Evolutionary conservation across 2,329 filamentous ascomycete species (phyloP).

Genomic region (Cucurbitaria berberidis): DNA sequence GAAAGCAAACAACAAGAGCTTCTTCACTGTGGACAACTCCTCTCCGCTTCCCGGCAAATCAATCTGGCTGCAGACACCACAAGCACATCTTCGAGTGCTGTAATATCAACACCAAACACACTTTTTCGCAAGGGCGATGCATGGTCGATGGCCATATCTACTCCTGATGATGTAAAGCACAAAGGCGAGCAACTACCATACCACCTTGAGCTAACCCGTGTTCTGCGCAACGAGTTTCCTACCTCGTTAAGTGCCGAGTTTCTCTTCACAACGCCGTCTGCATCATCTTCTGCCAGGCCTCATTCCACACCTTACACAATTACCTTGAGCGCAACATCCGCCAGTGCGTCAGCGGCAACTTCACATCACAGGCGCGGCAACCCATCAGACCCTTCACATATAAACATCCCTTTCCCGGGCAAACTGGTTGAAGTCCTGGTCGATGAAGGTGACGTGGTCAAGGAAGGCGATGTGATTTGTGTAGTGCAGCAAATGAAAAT

Average conservation of each 20-base stretch:
- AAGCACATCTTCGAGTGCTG: constrained; percentile 4
- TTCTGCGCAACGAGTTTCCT: constrained; percentile 68
- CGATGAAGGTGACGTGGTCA: constrained; percentile 59
- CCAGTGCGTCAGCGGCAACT: constrained; percentile 48
- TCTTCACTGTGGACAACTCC: constrained; percentile 35
- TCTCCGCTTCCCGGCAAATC: constrained; percentile 2
- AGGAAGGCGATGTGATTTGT: constrained; percentile 61
- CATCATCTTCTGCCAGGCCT: constrained; percentile 49
- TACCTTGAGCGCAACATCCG: constrained; percentile 53
- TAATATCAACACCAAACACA: constrained; percentile 41
- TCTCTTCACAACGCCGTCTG: constrained; percentile 57
- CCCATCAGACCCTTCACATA: constrained; percentile 57
- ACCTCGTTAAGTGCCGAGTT: constrained; percentile 61
- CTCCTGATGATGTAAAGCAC: constrained; percentile 22
- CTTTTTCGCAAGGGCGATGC: constrained; percentile 65
- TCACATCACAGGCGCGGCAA: constrained; percentile 58
- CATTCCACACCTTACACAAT: constrained; percentile 53
- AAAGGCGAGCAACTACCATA: constrained; percentile 40
- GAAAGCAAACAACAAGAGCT: constrained; percentile 56
- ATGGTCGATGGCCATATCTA: constrained; percentile 60
- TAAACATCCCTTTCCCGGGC: constrained; percentile 64
- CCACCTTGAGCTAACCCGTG: constrained; percentile 60
- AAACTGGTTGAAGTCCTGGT: constrained; percentile 66
- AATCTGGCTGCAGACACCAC: not conserved
- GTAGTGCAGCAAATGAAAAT: constrained; percentile 73